Conservation (phyloP, 305 asterid genomes). For the Andrographis paniculata region DNA sequence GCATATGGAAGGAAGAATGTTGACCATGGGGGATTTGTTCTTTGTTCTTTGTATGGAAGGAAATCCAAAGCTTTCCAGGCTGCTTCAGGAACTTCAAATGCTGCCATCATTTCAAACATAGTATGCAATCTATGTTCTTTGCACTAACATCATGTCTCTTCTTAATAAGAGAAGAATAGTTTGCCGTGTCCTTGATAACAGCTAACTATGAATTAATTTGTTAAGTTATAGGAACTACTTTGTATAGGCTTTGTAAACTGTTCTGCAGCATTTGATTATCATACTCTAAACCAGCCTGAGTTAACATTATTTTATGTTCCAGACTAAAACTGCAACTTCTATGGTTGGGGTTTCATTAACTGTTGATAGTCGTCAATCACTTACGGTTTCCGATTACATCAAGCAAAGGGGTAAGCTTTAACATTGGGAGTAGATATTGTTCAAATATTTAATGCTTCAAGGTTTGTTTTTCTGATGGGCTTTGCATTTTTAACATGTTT, state of each 20-base stretch:
- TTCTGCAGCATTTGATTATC: slow-evolving; percentile 15
- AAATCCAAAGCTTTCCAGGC: slow-evolving; percentile 98
- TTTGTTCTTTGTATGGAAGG: slow-evolving; percentile 89
- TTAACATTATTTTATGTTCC: slow-evolving; percentile 27
- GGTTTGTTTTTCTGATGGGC: slow-evolving; percentile 8
- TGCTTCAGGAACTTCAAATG: slow-evolving; percentile 82
- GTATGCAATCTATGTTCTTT: slow-evolving; percentile 34
- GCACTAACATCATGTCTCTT: slow-evolving; percentile 7
- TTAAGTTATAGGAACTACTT: slow-evolving; percentile 17
- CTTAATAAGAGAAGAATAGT: slow-evolving; percentile 2
- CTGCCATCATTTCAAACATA: slow-evolving; percentile 58
- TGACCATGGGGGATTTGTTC: slow-evolving; percentile 83
- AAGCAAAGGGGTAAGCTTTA: slow-evolving; percentile 71
- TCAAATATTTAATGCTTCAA: slow-evolving; percentile 8
- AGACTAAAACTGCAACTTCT: slow-evolving; percentile 87
- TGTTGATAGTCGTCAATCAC: slow-evolving; percentile 72
- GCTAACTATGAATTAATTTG: slow-evolving; percentile 6
- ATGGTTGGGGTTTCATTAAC: slow-evolving; percentile 80
- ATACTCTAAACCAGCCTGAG: slow-evolving; percentile 18
- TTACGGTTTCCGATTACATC: slow-evolving; percentile 63
- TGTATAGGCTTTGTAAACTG: slow-evolving; percentile 11
- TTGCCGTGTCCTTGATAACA: slow-evolving; percentile 2
- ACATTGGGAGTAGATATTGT: slow-evolving; percentile 5
- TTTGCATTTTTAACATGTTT: slow-evolving; percentile 11
- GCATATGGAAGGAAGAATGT: slow-evolving; percentile 71